Conservation (phyloP, 163 green algal species). For the Chlorella variabilis region DNA sequence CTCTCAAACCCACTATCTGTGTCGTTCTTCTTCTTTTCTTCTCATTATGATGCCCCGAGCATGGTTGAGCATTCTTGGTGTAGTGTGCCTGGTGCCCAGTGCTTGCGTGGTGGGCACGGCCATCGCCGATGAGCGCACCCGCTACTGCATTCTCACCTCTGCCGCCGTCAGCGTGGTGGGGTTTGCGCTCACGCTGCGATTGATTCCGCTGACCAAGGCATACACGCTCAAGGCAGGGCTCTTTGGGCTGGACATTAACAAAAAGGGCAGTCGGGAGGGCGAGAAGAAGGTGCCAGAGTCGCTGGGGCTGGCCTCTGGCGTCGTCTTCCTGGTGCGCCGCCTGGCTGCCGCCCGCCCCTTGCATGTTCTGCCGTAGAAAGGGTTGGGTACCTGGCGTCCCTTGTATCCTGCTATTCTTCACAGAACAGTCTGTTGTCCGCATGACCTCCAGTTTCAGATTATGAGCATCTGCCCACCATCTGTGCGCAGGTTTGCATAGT, state of each 20-base stretch:
- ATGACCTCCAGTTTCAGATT: background rate
- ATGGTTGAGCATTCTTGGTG: constrained; percentile 1
- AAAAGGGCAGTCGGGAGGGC: constrained; percentile 83
- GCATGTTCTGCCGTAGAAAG: background rate
- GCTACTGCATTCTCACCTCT: constrained; percentile 52
- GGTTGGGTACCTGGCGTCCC: background rate
- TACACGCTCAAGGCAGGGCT: constrained; percentile 79
- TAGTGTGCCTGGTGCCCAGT: background rate
- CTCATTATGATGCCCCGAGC: too few relatives aligned
- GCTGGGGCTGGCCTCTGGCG: constrained; percentile 86
- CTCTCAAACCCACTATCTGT: too few relatives aligned
- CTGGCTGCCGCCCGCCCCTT: background rate
- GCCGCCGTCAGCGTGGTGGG: constrained; percentile 61
- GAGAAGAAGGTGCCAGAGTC: constrained; percentile 91
- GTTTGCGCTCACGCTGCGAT: constrained; percentile 60
- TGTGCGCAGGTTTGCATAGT: constrained; percentile 87
- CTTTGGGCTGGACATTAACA: constrained; percentile 97
- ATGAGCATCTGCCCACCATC: background rate
- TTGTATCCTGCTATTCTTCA: background rate
- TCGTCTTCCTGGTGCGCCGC: constrained; percentile 80
- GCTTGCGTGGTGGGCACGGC: background rate
- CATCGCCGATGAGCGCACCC: constrained; percentile 34
- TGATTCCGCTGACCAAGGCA: constrained; percentile 73
- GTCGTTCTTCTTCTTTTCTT: too few relatives aligned
- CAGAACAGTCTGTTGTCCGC: too few relatives aligned